Percentiles rank a stretch among this genome's conserved stretches.
These are phyloP conservation scores for Tetramitus jugosus DNA, from an alignment of 208 protist genomes.

Conservation along the genomic window DNA sequence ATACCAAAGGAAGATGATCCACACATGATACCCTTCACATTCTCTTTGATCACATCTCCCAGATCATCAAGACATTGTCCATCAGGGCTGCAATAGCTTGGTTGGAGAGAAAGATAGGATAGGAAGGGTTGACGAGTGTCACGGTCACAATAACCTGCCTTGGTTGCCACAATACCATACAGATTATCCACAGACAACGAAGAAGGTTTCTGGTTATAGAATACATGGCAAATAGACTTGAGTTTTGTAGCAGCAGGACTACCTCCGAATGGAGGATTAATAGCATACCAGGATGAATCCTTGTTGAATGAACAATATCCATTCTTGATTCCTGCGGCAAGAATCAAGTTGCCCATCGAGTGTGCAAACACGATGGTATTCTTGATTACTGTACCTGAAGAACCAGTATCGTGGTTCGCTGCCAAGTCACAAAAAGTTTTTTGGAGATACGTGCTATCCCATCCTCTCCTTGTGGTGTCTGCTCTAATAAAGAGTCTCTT, in stretches of 20 bases:
- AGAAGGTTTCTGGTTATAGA: too few species aligned
- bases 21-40: background rate
- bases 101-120: background rate
- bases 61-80: background rate
- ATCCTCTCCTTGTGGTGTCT: background rate
- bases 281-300: background rate
- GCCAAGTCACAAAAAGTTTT: background rate
- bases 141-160: conserved; percentile 1
- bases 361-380: background rate
- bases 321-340: background rate
- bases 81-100: too few species aligned
- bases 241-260: background rate
- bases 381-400: background rate
- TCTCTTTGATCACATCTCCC: background rate
- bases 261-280: background rate
- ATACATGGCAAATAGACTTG: background rate
- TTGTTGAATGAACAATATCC: too few species aligned
- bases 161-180: background rate
- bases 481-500: background rate
- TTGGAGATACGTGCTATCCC: background rate
- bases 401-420: too few species aligned
- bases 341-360: conserved; percentile 5
- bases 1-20: background rate
- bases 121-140: background rate
- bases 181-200: background rate